Evolutionary conservation across 75 land plant species (phyloP).

Genomic region (Sequoia sempervirens): DNA sequence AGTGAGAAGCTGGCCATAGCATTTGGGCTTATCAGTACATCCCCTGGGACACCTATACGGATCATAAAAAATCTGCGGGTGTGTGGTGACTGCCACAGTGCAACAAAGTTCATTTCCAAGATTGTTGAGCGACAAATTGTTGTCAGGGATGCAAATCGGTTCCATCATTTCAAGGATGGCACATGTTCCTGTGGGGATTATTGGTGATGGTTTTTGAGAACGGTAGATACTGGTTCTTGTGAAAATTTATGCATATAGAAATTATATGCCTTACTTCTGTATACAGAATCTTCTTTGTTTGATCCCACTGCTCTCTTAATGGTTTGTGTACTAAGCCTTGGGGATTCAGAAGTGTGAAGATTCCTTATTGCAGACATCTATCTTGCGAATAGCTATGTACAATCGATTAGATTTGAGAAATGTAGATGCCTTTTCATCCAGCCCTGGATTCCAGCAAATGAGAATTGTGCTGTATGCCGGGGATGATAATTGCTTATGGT

Average conservation of each 20-base stretch:
- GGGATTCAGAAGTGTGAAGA: not conserved
- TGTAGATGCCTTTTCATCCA: not conserved
- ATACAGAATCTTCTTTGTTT: not conserved
- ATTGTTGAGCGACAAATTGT: conserved; percentile 13
- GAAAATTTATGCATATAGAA: not conserved
- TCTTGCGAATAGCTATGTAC: not conserved
- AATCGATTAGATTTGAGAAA: not conserved
- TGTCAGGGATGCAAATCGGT: conserved; percentile 12
- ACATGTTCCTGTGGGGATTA: conserved; percentile 15
- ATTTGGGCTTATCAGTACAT: conserved; percentile 14
- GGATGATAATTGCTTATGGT: not conserved
- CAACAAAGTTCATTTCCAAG: conserved; percentile 12
- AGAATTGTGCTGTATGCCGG: not conserved
- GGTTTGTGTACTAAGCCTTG: not conserved
- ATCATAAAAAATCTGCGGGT: conserved; percentile 9
- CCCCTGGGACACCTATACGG: conserved; percentile 4
- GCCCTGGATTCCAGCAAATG: not conserved
- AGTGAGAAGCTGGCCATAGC: conserved; percentile 21
- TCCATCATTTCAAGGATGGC: conserved; percentile 16
- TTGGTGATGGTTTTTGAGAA: not conserved
- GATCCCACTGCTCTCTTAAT: not conserved
- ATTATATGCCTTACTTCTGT: conserved; percentile 1
- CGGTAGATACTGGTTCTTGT: not conserved
- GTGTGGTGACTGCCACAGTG: conserved; percentile 13
- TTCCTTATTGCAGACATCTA: not conserved